phyloP scores from a whole-genome alignment of 1,284 basidiomycete genomes.

The Golubevia pallescens region DNA sequence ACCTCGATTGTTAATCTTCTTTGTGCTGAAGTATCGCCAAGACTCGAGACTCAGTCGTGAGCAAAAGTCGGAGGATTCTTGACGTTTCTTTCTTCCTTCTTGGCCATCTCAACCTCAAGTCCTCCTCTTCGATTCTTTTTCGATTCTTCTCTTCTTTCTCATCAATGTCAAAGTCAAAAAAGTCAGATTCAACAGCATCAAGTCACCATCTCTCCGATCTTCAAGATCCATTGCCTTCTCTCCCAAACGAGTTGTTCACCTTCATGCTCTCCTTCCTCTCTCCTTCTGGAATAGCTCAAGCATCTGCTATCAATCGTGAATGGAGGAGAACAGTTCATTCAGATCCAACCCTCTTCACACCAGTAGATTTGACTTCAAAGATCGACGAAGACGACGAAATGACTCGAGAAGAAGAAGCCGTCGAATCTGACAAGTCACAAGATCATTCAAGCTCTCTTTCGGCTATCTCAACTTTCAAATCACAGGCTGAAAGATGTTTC shows the following conservation, averaged over 20 bases:
- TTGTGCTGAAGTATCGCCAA: too few species aligned
- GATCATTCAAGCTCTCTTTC: background rate
- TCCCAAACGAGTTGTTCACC: background rate
- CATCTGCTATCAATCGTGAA: background rate
- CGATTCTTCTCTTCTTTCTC: too few species aligned
- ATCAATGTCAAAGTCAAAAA: too few species aligned
- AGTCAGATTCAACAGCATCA: too few species aligned
- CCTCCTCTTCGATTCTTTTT: too few species aligned
- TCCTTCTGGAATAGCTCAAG: background rate
- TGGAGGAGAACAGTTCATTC: background rate
- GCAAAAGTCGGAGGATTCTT: too few species aligned
- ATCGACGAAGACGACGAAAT: background rate
- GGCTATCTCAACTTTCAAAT: background rate
- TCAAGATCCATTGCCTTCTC: background rate
- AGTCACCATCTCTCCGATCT: too few species aligned
- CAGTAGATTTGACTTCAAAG: background rate
- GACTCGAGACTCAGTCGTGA: too few species aligned
- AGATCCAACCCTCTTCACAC: background rate
- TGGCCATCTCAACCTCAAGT: too few species aligned
- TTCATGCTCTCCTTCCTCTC: background rate
- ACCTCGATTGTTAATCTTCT: too few species aligned
- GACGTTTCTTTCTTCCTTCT: too few species aligned
- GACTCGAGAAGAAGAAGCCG: background rate
- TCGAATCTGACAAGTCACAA: background rate
- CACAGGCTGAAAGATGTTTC: background rate